These are phyloP conservation scores for Bisporella sp. DNA, from an alignment of 2,329 filamentous ascomycete genomes.

Conservation along the genomic window DNA sequence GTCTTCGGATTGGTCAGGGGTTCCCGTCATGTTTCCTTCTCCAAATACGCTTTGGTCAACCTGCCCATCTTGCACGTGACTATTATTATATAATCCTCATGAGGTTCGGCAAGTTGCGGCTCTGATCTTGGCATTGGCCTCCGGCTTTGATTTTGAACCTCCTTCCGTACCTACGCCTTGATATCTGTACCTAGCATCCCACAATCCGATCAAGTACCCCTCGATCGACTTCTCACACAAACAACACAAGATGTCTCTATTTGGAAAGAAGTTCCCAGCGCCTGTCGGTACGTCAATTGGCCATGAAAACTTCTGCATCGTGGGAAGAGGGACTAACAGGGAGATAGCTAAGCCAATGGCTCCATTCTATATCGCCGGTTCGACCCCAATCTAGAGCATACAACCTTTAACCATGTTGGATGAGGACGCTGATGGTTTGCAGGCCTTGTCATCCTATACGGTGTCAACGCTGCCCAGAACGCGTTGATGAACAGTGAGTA, in stretches of 20 bases:
- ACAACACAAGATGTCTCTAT: constrained; percentile 62
- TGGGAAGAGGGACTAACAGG: constrained; percentile 17
- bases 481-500: constrained; percentile 73
- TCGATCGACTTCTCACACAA: constrained; percentile 30
- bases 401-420: too few species aligned
- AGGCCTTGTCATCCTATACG: constrained; percentile 86
- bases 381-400: constrained; percentile 30
- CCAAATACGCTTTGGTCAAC: too few species aligned
- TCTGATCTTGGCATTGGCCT: neutral
- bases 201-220: constrained; percentile 16
- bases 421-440: constrained; percentile 10
- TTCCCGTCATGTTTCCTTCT: too few species aligned
- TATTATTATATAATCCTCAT: neutral
- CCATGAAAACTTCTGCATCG: constrained; percentile 7
- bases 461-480: constrained; percentile 77
- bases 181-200: constrained; percentile 5
- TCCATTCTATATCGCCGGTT: constrained; percentile 95
- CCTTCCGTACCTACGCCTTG: constrained; percentile 9
- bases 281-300: constrained; percentile 63
- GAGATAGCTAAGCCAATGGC: constrained; percentile 78
- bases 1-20: too few species aligned
- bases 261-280: constrained; percentile 79
- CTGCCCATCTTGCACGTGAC: neutral
- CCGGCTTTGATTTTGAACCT: constrained; percentile 3
- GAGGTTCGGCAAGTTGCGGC: neutral